Percentiles rank a stretch among this genome's conserved stretches.
Evolutionary conservation across 2,329 filamentous ascomycete species (phyloP).

Genomic region (Colletotrichum tofieldiae): DNA sequence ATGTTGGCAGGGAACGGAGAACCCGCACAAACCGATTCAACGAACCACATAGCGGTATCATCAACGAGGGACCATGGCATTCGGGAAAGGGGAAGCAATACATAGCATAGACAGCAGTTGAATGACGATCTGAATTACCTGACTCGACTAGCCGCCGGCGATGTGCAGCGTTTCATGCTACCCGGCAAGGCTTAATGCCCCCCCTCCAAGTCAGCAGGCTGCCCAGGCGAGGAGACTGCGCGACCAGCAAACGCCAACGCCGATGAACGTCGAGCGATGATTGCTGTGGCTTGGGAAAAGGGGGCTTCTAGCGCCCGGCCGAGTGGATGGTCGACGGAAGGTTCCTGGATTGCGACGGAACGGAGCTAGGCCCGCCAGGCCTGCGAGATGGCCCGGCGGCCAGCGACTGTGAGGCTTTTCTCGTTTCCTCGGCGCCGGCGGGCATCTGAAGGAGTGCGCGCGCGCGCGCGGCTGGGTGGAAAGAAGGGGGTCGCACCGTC

Average conservation of each 20-base stretch:
- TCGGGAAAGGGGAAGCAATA: not conserved
- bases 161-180: not conserved
- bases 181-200: not conserved
- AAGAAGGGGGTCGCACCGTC: not conserved
- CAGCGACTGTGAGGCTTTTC: not conserved
- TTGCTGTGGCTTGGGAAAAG: not conserved
- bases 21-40: not conserved
- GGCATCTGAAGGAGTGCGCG: not conserved
- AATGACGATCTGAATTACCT: constrained; percentile 20
- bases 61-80: not conserved
- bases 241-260: not conserved
- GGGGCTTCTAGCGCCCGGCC: not conserved
- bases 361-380: not conserved
- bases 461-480: not conserved
- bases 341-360: not conserved
- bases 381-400: not conserved
- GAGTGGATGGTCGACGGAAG: not conserved
- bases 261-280: not conserved
- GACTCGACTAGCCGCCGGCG: constrained; percentile 12
- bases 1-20: not conserved
- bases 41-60: not conserved
- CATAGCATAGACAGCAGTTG: constrained; percentile 21
- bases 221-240: not conserved
- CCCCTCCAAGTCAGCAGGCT: not conserved
- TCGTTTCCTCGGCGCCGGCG: not conserved